phyloP scores from a whole-genome alignment of 352 stramenopile species.

The Globisporangium polare region DNA sequence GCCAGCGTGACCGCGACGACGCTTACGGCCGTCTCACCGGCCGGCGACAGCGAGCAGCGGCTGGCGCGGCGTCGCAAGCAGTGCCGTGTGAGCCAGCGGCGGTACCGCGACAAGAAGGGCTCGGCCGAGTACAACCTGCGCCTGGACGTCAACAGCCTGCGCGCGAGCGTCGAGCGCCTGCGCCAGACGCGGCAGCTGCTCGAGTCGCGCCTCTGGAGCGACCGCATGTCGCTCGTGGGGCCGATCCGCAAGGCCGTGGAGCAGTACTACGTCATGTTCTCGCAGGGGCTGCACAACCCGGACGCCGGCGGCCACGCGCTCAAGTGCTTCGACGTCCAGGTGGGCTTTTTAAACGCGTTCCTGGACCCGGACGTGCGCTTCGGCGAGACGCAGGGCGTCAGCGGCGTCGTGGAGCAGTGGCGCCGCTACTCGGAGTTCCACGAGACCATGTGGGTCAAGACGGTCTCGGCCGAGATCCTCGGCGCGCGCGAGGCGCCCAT shows the following conservation, averaged over 20 bases:
- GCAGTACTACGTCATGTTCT: conserved; percentile 67
- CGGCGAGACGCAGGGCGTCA: conserved; percentile 31
- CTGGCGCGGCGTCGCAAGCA: conserved; percentile 46
- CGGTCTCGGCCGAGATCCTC: conserved; percentile 34
- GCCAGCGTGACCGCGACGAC: neutral
- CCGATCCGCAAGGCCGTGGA: conserved; percentile 46
- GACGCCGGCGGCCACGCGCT: conserved; percentile 26
- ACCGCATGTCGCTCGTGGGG: conserved; percentile 25
- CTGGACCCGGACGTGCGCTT: conserved; percentile 41
- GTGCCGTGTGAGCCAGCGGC: conserved; percentile 62
- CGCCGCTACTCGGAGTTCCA: conserved; percentile 58
- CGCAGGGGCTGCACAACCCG: conserved; percentile 47
- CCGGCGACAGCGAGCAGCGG: conserved; percentile 16
- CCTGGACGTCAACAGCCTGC: conserved; percentile 60
- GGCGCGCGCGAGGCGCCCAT: conserved; percentile 44
- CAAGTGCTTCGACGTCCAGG: conserved; percentile 51
- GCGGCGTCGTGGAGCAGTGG: conserved; percentile 55
- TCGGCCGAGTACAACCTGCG: conserved; percentile 65
- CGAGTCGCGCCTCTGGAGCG: conserved; percentile 40
- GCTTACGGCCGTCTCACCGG: neutral
- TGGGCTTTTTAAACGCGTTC: conserved; percentile 46
- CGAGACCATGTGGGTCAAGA: conserved; percentile 30
- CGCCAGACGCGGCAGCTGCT: conserved; percentile 36
- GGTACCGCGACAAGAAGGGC: conserved; percentile 65
- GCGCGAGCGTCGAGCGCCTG: conserved; percentile 53